Evolutionary conservation across 768 basidiomycete species (phyloP), one percentile per base, ranked within the genome.

Genomic region (Hirschioporus abietinus): DNA sequence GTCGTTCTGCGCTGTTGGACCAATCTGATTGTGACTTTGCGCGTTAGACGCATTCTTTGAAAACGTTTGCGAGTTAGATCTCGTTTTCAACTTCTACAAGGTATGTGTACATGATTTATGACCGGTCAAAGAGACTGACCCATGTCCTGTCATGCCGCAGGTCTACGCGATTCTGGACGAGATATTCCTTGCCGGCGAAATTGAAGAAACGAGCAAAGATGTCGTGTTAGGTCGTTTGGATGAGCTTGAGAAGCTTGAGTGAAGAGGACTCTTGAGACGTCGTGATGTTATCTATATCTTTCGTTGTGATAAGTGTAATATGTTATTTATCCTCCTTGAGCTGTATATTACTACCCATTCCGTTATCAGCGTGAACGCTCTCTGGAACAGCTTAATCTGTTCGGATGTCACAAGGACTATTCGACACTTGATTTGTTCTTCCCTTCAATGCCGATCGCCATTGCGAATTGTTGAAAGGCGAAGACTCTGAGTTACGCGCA

Each of bases 61-160:
- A 74, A 99, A 99, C 71, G 97, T 99, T 1, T 98, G 97, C 79
- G 96, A 98, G 76, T 82, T 98, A 34, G 97, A 99, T 74, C 85
- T 99, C 0, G 97, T 99, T 1, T 99, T 99, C 82, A 98, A 98
- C 77, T 99, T 99, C 76, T 97, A 99, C 79, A 99, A 99, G 82
- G 93, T 91, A 58, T 23, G 76, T 68, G 1, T 8, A 27, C 18
- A 7, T 65, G 58, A 30, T 42, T 61, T 5, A 52, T 36, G 65
- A 23, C 15, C 58, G 7, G 35, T 63, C 35, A 62, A 59, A 26
- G 35, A 25, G 30, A n/a, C 58, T 66, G 18, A 27, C 52, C n/a
- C n/a, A 60, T 63, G 34, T 58, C 26, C 34, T 25, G 34, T 20
- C 58, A 25, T 5, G 15, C n/a, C 25, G 5, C 58, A 96, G 93